Evolutionary conservation across 257 asterid genomes (phyloP), one percentile per base, ranked within the genome.

Genomic region (Fraxinus cuspidata): DNA sequence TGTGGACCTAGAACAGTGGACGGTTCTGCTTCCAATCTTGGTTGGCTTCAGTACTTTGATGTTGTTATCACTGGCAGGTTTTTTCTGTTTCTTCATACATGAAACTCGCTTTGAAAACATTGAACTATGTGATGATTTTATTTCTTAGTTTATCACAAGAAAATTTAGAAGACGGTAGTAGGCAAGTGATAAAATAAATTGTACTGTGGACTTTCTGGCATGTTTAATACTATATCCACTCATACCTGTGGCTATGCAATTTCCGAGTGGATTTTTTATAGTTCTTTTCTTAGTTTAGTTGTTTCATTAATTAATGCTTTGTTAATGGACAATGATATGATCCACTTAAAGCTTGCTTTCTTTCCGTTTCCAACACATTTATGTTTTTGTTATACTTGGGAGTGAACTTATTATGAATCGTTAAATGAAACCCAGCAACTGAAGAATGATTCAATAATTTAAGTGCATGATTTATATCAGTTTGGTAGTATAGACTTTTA

Each of bases 31-130:
- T 75, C 87, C 89, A 87, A 68, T 74, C 89, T 88, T 82, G 92
- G 90, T 76, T 96, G 99, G 99, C 96, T 96, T 74, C 84, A 77
- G 79, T 87, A 90, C 87, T 96, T 96, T 49, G 96, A 96, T 78
- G 90, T 93, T 74, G 92, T 96, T 80, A 89, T 96, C 78, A 93
- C 98, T 83, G 99, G 99, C 86, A 96, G 99, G 99, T 96, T 77
- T 9, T 40, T 37, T 78, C 34, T 42, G 66, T 78, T 80, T 79
- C 86, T 75, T 80, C 27, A 56, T 72, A 70, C 70, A 47, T 73
- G 51, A 77, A 70, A 49, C 64, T 56, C 9, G 68, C 77, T 75
- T 67, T 70, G 38, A 60, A 18, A 18, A 21, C 44, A n/a, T 7
- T 42, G 68, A 58, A 72, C 67, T 27, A 16, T 63, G 60, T 40